Evolutionary conservation across 2,329 filamentous ascomycete species (phyloP), one percentile per base, ranked within the genome.

Genomic region (Penicillium sp.): DNA sequence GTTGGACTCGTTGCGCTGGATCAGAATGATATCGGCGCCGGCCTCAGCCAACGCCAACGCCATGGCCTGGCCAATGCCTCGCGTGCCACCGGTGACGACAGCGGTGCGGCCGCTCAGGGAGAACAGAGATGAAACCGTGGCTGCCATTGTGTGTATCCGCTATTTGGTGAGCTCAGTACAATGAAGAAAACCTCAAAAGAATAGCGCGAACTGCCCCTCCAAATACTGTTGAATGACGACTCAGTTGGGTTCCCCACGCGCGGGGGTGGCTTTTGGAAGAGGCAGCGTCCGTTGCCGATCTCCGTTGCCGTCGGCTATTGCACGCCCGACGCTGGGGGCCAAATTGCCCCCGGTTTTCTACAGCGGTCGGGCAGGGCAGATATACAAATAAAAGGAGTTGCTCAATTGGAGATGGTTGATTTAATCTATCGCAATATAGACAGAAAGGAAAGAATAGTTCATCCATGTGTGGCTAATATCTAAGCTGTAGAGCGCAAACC

Each of bases 41-140:
- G 78, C 79, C 63, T 81, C 79, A 14, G 79, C 79, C 41, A 81
- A 66, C 2, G 76, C 78, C 58, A 79, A 61, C 13, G 78, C 77
- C 79, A 81, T 81, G 19, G 76, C 75, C 58, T 76, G 73, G 22
- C 79, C 79, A 49, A 81, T 81, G 9, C 79, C 79, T 56, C 79
- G 71, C 13, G 78, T 81, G n/a, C 78, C 78, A 22, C 79, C 78
- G 1, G 79, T 81, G 13, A 81, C 72, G 46, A 81, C 63, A 27
- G 78, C 79, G 40, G 78, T 80, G 60, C 75, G 74, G 36, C 78
- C 77, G 39, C 63, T 66, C 33, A 78, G 61, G 27, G 76, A 78
- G 61, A 78, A 78, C 19, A 78, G 66, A 24, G 72, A 73, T 33
- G 60, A 24, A 47, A 71, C 47, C 22, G 64, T 60, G 50, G 72